These are phyloP conservation scores for Diaporthe vexans DNA, from an alignment of 2,329 filamentous ascomycete species.

Conservation along the genomic window DNA sequence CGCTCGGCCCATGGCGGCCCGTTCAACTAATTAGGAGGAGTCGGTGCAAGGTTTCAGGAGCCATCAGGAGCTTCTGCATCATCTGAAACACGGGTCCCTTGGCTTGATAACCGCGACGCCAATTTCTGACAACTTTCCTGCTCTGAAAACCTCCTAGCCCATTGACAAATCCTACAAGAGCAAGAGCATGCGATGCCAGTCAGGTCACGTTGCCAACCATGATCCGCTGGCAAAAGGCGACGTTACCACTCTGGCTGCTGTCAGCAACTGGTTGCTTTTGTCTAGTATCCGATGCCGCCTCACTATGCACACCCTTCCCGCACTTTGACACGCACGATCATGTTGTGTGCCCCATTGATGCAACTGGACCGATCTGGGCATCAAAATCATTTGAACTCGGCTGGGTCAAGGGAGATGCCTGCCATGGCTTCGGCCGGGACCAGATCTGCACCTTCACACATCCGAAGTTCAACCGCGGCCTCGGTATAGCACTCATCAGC, in stretches of 20 bases:
- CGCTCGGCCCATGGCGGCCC: not conserved
- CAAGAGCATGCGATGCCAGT: slow-evolving; percentile 19
- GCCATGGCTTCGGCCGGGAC: slow-evolving; percentile 2
- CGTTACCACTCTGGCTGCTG: slow-evolving; percentile 8
- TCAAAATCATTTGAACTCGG: not conserved
- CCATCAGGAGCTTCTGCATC: not conserved
- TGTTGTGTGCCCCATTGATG: slow-evolving; percentile 24
- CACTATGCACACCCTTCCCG: not conserved
- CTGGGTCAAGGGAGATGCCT: slow-evolving; percentile 30
- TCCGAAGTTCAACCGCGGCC: slow-evolving; percentile 28
- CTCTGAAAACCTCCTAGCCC: not conserved
- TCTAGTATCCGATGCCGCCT: not conserved
- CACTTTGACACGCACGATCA: slow-evolving; percentile 25
- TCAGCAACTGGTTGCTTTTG: not conserved
- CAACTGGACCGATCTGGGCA: slow-evolving; percentile 2
- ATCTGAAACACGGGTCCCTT: slow-evolving; percentile 2
- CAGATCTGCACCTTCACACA: slow-evolving; percentile 30
- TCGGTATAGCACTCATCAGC: slow-evolving; percentile 32
- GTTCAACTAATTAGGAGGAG: slow-evolving; percentile 1
- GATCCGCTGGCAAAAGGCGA: slow-evolving; percentile 8
- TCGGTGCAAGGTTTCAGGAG: slow-evolving; percentile 17
- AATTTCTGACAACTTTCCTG: not conserved
- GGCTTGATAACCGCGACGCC: not conserved
- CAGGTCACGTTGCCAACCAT: slow-evolving; percentile 1
- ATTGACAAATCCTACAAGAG: not conserved